phyloP scores from a whole-genome alignment of 2,329 filamentous ascomycete species.

The Aureobasidium mangrovei region DNA sequence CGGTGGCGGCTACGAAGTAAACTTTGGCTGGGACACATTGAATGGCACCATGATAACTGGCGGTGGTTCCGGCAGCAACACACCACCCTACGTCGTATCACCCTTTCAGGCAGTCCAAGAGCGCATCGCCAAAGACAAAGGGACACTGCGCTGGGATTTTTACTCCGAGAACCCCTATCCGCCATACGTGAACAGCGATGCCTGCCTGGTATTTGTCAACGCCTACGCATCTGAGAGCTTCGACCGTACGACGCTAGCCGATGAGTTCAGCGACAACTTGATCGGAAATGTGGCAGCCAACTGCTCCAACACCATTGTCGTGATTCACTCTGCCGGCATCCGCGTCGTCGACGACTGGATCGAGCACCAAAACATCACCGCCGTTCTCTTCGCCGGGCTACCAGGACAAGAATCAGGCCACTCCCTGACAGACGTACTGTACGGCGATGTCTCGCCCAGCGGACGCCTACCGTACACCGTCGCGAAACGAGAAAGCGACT shows the following conservation, averaged over 20 bases:
- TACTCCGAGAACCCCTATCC: conserved; percentile 23
- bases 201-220: conserved; percentile 19
- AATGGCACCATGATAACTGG: conserved; percentile 21
- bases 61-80: conserved; percentile 16
- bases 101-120: conserved; percentile 20
- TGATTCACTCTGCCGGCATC: conserved; percentile 17
- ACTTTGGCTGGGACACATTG: conserved; percentile 23
- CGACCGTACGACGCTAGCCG: conserved; percentile 20
- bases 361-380: conserved; percentile 34
- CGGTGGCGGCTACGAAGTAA: conserved; percentile 30
- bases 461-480: conserved; percentile 87
- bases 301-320: conserved; percentile 18
- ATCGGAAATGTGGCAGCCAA: conserved; percentile 16
- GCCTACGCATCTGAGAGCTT: conserved; percentile 15
- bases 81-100: conserved; percentile 16
- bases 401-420: conserved; percentile 82
- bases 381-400: conserved; percentile 73
- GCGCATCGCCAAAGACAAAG: conserved; percentile 24
- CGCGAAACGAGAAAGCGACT: conserved; percentile 63
- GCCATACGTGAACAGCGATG: conserved; percentile 13
- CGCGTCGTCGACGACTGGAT: conserved; percentile 15
- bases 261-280: conserved; percentile 15
- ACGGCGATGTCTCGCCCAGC: conserved; percentile 66
- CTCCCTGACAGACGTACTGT: conserved; percentile 69
- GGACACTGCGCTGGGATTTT: conserved; percentile 30